phyloP scores from a whole-genome alignment of 352 stramenopile species.

The Globisporangium orthogonon region DNA sequence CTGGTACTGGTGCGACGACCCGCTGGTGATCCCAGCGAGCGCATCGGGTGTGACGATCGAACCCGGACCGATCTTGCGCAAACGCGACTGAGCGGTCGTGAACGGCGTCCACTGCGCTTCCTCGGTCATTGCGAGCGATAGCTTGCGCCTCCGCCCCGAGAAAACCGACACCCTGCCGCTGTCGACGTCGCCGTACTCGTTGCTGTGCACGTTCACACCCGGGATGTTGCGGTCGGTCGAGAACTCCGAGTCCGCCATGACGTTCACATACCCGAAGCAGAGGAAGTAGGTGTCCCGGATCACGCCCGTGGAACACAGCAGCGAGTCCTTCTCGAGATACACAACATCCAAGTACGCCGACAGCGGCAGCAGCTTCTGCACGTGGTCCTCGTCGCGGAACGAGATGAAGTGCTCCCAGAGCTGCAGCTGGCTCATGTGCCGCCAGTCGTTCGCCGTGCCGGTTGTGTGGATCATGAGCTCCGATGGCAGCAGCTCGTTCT shows the following conservation, averaged over 20 bases:
- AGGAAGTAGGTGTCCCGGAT: slow-evolving; percentile 70
- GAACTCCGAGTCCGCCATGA: slow-evolving; percentile 65
- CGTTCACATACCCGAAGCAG: slow-evolving; percentile 68
- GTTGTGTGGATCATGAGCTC: slow-evolving; percentile 27
- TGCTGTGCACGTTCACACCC: slow-evolving; percentile 23
- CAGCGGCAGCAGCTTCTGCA: slow-evolving; percentile 49
- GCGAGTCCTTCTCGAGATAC: slow-evolving; percentile 30
- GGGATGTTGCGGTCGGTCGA: slow-evolving; percentile 48
- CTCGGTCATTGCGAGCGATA: slow-evolving; percentile 37
- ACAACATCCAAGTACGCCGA: slow-evolving; percentile 57
- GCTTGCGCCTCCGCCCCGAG: slow-evolving; percentile 15
- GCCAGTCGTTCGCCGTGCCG: slow-evolving; percentile 45
- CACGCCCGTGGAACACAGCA: slow-evolving; percentile 29
- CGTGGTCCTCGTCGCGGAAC: slow-evolving; percentile 19
- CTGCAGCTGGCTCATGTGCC: slow-evolving; percentile 49
- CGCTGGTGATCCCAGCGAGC: slow-evolving; percentile 2
- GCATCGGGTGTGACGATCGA: slow-evolving; percentile 66
- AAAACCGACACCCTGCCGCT: background rate
- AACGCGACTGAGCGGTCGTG: slow-evolving; percentile 43
- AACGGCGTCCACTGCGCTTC: slow-evolving; percentile 61
- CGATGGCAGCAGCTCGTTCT: slow-evolving; percentile 45
- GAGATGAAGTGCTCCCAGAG: slow-evolving; percentile 67
- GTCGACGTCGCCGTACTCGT: background rate
- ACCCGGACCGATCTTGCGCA: slow-evolving; percentile 71
- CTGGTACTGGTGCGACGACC: slow-evolving; percentile 27